Base-by-base conservation (phyloP, 306 rosid species). In the Vigna radiata region DNA sequence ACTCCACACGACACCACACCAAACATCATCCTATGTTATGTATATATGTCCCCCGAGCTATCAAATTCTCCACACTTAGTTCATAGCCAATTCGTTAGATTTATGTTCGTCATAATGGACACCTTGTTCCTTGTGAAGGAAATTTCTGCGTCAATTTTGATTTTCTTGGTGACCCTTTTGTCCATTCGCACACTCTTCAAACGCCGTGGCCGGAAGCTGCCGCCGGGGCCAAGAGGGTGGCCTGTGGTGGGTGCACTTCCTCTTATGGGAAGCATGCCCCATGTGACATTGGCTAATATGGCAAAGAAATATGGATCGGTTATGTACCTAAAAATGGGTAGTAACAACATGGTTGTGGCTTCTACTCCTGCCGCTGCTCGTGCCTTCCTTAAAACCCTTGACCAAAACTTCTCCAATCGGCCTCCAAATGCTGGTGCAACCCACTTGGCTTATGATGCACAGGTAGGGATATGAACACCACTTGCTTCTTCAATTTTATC, bases 381-480 rank as follows among this genome's bases (percentile, higher is more conserved):
- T 14, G 82, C 82, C 8, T 79, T 79, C 33, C 82, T 79, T 23
- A 79, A 79, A 61, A 79, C 82, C 1, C 82, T 79, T 4, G 82
- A 79, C 13, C 48, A 2, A 16, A 79, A 79, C 41, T 79, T 79
- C 56, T 70, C 77, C 12, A 79, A 79, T 5, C 6, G 82, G 1
- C 82, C 82, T 1, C 10, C 37, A 6, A 70, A 79, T 27, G 77
- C 82, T 4, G 82, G 82, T 8, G 77, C 82, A 1, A 79, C 82
- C 5, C 72, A 79, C 46, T 68, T 68, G n/a, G 72, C 72, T 15
- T 68, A 68, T 68, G 56, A 46, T 46, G 36, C 72, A 2, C 72
- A 46, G 53, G 41, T 36, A 36, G 1, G 8, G 41, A 36, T 36
- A 6, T 6, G 1, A 36, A 6, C 41, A 36, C 8, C 41, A 6